Evolutionary conservation across 345 rosid genomes (phyloP).

Genomic region (Ricinus communis): DNA sequence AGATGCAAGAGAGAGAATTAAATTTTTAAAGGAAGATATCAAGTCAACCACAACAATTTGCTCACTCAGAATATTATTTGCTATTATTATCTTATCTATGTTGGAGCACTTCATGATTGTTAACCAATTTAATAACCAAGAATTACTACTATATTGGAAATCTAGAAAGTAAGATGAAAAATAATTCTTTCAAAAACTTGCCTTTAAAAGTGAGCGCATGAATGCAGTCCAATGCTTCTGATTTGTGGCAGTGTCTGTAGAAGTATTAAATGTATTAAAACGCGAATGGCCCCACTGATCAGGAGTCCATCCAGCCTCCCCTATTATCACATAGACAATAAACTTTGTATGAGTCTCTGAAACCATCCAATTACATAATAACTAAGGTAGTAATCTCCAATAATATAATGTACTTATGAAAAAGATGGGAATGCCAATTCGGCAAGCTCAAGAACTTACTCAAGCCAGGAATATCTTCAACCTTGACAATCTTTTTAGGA

Average conservation of each 20-base stretch:
- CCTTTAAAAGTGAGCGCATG: constrained; percentile 95
- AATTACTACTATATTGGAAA: not conserved
- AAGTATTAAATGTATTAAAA: constrained; percentile 55
- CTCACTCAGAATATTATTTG: not conserved
- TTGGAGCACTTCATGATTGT: constrained; percentile 1
- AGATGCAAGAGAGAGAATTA: not conserved
- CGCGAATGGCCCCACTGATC: constrained; percentile 96
- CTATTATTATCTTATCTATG: not conserved
- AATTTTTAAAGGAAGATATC: not conserved
- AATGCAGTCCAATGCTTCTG: constrained; percentile 75
- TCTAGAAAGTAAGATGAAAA: not conserved
- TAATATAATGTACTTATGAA: constrained; percentile 3
- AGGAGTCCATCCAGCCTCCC: constrained; percentile 97
- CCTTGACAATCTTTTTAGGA: constrained; percentile 67
- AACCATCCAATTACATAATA: constrained; percentile 12
- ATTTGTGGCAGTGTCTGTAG: constrained; percentile 54
- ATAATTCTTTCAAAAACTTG: constrained; percentile 25
- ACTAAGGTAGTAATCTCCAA: not conserved
- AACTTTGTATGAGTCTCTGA: constrained; percentile 4
- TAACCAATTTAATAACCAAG: not conserved
- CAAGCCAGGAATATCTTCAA: constrained; percentile 90
- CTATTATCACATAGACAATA: constrained; percentile 40
- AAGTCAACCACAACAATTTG: not conserved
- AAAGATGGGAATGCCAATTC: not conserved
- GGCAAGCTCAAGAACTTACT: constrained; percentile 57